These are phyloP conservation scores for Candida namnaoensis DNA, from an alignment of 805 yeast species.

Conservation along the genomic window DNA sequence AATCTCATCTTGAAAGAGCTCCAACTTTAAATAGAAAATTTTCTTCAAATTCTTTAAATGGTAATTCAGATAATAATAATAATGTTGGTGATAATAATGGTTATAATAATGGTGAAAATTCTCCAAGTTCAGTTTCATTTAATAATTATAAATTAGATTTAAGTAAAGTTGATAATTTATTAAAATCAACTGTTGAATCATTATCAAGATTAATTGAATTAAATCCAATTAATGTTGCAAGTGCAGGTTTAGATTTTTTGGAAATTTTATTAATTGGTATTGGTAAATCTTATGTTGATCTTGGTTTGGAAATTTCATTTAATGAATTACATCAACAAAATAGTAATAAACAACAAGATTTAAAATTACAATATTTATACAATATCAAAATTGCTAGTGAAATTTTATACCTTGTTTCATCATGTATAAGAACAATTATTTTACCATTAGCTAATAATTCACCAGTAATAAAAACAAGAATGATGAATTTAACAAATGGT, in stretches of 20 bases:
- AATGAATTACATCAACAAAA: conserved; percentile 32
- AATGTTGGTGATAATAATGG: not conserved
- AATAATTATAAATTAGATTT: conserved; percentile 23
- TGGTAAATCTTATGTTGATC: conserved; percentile 67
- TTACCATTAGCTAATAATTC: conserved; percentile 63
- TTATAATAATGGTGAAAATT: no score
- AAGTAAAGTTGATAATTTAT: conserved; percentile 47
- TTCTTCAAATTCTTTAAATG: conserved; percentile 2
- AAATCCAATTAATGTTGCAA: conserved; percentile 52
- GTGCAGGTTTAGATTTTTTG: conserved; percentile 54
- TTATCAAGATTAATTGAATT: conserved; percentile 71
- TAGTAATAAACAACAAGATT: conserved; percentile 11
- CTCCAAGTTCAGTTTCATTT: not conserved
- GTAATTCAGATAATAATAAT: not conserved
- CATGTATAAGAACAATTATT: conserved; percentile 65
- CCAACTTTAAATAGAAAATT: conserved; percentile 22
- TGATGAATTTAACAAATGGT: conserved; percentile 53
- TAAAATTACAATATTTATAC: conserved; percentile 32
- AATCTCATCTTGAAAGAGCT: conserved; percentile 36
- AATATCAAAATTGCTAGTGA: conserved; percentile 48
- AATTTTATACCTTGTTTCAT: conserved; percentile 55
- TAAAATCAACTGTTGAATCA: conserved; percentile 69
- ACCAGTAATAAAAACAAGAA: conserved; percentile 46
- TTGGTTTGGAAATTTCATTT: conserved; percentile 66
- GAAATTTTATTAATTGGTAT: conserved; percentile 61